Evolutionary conservation across 306 rosid species (phyloP).

Genomic region (Vigna nakashimae): DNA sequence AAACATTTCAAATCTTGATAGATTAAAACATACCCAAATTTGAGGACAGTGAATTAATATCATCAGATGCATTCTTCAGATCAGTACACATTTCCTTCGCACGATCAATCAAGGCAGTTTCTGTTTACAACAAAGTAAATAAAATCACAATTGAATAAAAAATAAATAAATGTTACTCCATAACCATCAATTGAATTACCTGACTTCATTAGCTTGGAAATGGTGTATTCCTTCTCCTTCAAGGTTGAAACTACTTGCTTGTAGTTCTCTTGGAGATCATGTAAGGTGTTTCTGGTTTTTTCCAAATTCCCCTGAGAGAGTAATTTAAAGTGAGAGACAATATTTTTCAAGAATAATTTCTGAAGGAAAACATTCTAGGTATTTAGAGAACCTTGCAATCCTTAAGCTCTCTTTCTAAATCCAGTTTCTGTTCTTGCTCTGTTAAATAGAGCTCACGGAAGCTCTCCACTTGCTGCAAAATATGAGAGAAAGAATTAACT

Average conservation of each 20-base stretch:
- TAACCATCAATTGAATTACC: slow-evolving; percentile 53
- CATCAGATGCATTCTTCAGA: slow-evolving; percentile 78
- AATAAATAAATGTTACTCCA: not conserved
- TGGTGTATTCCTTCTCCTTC: slow-evolving; percentile 77
- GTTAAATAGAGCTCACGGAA: slow-evolving; percentile 75
- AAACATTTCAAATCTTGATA: not conserved
- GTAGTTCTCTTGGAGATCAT: slow-evolving; percentile 76
- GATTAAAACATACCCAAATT: slow-evolving; percentile 66
- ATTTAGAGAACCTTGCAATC: slow-evolving; percentile 68
- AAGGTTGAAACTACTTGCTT: slow-evolving; percentile 58
- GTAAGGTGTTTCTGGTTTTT: slow-evolving; percentile 58
- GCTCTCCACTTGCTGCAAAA: slow-evolving; percentile 74
- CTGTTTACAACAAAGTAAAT: slow-evolving; percentile 53
- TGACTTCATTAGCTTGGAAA: slow-evolving; percentile 75
- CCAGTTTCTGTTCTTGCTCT: slow-evolving; percentile 83
- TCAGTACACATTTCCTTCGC: slow-evolving; percentile 79
- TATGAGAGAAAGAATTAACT: slow-evolving; percentile 32
- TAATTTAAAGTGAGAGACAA: slow-evolving; percentile 38
- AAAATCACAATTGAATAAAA: slow-evolving; percentile 35
- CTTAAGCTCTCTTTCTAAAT: slow-evolving; percentile 73
- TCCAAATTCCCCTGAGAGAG: slow-evolving; percentile 67
- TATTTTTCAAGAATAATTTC: not conserved
- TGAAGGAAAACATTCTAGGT: slow-evolving; percentile 2
- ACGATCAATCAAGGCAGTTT: slow-evolving; percentile 70
- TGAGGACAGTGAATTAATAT: slow-evolving; percentile 62